Evolutionary conservation across 352 stramenopile species (phyloP), one percentile per base, ranked within the genome.

Genomic region (Phytophthora pseudosyringae): DNA sequence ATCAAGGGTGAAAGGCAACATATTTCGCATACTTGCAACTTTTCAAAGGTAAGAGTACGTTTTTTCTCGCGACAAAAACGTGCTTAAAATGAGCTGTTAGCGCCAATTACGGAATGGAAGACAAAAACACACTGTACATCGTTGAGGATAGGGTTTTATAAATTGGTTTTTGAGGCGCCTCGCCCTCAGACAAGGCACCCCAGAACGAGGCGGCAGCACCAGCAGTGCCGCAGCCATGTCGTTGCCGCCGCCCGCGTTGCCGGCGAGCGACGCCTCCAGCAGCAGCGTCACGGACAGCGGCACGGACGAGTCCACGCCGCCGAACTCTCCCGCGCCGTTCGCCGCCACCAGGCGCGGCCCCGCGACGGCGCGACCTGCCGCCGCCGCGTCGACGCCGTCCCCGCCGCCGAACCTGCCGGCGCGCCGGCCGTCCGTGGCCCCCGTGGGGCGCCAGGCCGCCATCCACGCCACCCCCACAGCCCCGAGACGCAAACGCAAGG

Each of bases 391-490:
- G 16, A 62, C 71, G 3, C 62, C 71, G 28, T 76, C 66, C 1
- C 71, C 67, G 21, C 64, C 69, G 16, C 45, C 41, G 7, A 70
- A 76, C 55, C n/a, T 79, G 5, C 64, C 72, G 15, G 15, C 59
- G 21, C 62, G 69, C 44, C 60, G 69, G 28, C 60, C 72, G 44
- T 70, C 68, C 15, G 59, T 75, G 31, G 66, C 32, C n/a, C 73
- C 73, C 10, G 73, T 81, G 7, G 73, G 73, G 1, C 69, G 73
- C 18, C 73, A 81, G 40, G 73, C 73, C 29, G 73, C 73, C 38
- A 81, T 81, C 48, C 73, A 77, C 44, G 67, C 66, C 2, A 81
- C 73, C 13, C 73, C 73, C 48, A 76, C 72, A 41, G 65, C 72
- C 4, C 63, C 67, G 1, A 64, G 64, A 59, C 61, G 67, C 8